Conservation (phyloP, 495 filamentous ascomycete genomes). For the Astrocystis sublimbata region DNA sequence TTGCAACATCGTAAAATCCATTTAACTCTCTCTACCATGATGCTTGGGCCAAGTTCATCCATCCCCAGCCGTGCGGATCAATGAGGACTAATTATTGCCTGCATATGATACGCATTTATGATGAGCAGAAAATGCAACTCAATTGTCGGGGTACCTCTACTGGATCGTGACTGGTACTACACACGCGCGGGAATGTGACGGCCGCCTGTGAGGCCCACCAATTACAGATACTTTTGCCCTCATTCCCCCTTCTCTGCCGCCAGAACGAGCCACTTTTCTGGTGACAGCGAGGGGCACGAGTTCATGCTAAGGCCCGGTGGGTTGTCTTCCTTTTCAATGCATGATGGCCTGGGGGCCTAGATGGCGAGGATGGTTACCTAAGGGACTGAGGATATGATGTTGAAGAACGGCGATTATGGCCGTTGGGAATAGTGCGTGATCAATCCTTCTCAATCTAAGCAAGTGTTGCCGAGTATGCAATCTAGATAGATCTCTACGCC, state of each 20-base stretch:
- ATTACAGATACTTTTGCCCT: conserved; percentile 1
- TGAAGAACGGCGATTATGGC: not conserved
- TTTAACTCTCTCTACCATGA: too few species aligned
- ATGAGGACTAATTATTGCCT: too few species aligned
- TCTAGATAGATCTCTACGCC: too few species aligned
- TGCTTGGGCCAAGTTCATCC: too few species aligned
- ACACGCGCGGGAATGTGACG: conserved; percentile 12
- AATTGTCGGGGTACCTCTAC: not conserved
- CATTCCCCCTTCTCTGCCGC: not conserved
- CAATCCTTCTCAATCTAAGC: not conserved
- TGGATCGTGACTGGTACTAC: conserved; percentile 9
- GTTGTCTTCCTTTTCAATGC: too few species aligned
- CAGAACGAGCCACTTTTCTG: not conserved
- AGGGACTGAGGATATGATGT: too few species aligned
- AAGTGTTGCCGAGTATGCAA: too few species aligned
- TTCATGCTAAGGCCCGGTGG: not conserved
- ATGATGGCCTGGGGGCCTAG: not conserved
- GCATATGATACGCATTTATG: too few species aligned
- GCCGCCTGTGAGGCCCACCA: not conserved
- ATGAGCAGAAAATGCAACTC: not conserved
- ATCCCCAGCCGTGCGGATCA: too few species aligned
- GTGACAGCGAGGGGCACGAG: not conserved
- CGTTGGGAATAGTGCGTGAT: not conserved
- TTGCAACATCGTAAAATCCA: too few species aligned
- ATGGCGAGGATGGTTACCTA: too few species aligned